Conservation (phyloP, 192 early-diverging fungal genomes). For the Coemansia sp. region DNA sequence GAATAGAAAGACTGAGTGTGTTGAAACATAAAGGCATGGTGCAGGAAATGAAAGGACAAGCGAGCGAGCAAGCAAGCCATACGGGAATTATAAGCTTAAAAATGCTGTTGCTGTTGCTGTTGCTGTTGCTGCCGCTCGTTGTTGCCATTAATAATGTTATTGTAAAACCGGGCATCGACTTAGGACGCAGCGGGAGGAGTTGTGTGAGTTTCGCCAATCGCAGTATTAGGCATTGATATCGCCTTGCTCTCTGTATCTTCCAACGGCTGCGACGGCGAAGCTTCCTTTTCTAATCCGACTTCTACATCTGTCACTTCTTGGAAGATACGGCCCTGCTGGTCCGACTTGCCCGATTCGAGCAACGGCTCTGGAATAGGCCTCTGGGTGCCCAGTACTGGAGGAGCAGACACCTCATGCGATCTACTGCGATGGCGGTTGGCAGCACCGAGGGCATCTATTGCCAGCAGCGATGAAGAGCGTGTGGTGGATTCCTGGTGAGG, state of each 20-base stretch:
- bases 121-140: no score
- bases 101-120: no score
- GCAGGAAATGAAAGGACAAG: no score
- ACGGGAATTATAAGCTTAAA: no score
- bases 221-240: no score
- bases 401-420: constrained; percentile 38
- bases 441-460: constrained; percentile 16
- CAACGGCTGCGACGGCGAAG: not conserved
- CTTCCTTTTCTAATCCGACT: not conserved
- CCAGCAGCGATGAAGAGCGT: constrained; percentile 26
- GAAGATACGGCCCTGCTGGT: not conserved
- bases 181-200: no score
- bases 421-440: constrained; percentile 42
- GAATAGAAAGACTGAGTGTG: no score
- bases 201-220: no score
- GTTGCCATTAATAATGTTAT: no score
- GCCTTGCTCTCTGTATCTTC: not conserved
- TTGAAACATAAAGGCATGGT: no score
- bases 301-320: not conserved
- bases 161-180: no score
- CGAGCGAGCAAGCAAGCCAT: no score
- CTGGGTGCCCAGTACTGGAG: constrained; percentile 9
- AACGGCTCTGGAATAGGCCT: constrained; percentile 16
- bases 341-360: not conserved
- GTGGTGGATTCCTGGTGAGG: constrained; percentile 9